Evolutionary conservation across 768 basidiomycete genomes (phyloP).

Genomic region (Rhizopogon salebrosus): DNA sequence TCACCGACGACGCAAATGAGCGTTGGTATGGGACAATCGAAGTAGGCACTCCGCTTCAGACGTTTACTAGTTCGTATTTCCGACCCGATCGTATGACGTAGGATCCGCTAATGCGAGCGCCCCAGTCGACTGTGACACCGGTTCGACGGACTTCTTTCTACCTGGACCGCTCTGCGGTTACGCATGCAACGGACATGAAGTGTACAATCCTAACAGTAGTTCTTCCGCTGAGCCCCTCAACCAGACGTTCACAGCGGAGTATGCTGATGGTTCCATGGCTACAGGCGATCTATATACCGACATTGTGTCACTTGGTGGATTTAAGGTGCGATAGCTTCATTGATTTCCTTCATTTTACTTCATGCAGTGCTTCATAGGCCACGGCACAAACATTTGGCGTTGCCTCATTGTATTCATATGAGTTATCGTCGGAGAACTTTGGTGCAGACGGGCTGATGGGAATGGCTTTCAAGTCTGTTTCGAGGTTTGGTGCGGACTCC

Average conservation of each 20-base stretch:
- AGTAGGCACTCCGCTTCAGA: conserved; percentile 18
- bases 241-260: conserved; percentile 29
- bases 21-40: conserved; percentile 21
- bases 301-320: conserved; percentile 32
- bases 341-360: background rate
- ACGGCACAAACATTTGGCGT: conserved; percentile 18
- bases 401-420: conserved; percentile 14
- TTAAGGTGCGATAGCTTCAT: conserved; percentile 12
- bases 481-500: conserved; percentile 28
- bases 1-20: conserved; percentile 10
- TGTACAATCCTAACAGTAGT: conserved; percentile 30
- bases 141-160: conserved; percentile 30
- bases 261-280: conserved; percentile 40
- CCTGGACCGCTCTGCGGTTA: conserved; percentile 22
- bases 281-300: conserved; percentile 35
- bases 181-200: conserved; percentile 28
- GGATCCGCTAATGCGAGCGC: background rate
- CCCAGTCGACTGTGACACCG: conserved; percentile 31
- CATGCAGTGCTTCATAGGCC: conserved; percentile 18
- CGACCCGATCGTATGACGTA: background rate
- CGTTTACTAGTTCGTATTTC: conserved; percentile 14
- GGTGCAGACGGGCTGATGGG: conserved; percentile 32
- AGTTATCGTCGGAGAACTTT: conserved; percentile 9
- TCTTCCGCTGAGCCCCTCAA: conserved; percentile 22
- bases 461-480: conserved; percentile 38